phyloP scores from a whole-genome alignment of 2,329 filamentous ascomycete genomes.

The Spiromastix sp. region DNA sequence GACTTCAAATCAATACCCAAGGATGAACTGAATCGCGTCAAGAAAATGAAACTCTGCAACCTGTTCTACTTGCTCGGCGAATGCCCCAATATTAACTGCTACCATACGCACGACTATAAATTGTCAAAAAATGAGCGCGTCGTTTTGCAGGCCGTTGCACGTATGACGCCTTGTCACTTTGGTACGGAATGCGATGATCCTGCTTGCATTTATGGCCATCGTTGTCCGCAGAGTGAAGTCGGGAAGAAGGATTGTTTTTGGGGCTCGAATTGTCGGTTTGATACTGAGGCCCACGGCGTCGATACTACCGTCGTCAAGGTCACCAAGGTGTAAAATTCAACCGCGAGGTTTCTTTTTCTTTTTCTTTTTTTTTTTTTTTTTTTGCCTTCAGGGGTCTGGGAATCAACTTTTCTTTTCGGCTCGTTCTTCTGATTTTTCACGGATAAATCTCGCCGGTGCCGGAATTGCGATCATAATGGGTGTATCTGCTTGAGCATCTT shows the following conservation, averaged over 20 bases:
- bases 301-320: constrained; percentile 45
- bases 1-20: constrained; percentile 42
- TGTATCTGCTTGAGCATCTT: too few species aligned
- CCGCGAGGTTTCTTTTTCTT: constrained; percentile 2
- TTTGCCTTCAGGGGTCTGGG: not conserved
- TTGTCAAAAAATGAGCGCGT: constrained; percentile 43
- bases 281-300: constrained; percentile 46
- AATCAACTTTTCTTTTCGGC: not conserved
- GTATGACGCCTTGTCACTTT: constrained; percentile 52
- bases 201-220: constrained; percentile 55
- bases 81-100: constrained; percentile 47
- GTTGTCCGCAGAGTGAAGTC: constrained; percentile 45
- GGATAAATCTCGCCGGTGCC: too few species aligned
- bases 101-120: constrained; percentile 44
- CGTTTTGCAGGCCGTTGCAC: constrained; percentile 47
- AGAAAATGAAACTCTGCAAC: constrained; percentile 54
- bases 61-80: constrained; percentile 49
- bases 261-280: constrained; percentile 49
- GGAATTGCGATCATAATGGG: too few species aligned
- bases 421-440: too few species aligned
- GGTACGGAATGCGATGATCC: constrained; percentile 47
- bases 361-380: constrained; percentile 4
- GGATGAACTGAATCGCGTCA: constrained; percentile 48
- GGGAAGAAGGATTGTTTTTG: constrained; percentile 48
- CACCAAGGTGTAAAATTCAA: constrained; percentile 10